phyloP scores from a whole-genome alignment of 179 eudicot species.

The Drosera spatulata region DNA sequence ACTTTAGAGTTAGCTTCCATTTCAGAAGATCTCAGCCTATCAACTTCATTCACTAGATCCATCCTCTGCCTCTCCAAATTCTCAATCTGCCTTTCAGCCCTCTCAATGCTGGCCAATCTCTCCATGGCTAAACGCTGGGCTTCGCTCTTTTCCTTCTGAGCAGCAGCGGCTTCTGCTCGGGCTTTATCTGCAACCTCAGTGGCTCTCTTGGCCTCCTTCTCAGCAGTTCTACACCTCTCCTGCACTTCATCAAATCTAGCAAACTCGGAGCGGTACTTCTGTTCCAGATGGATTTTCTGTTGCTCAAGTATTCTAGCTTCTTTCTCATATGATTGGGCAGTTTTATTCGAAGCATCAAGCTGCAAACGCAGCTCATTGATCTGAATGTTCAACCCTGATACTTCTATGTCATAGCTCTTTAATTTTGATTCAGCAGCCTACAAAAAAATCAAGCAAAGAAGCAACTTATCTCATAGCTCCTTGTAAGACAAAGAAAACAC shows the following conservation, averaged over 20 bases:
- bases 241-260: conserved; percentile 69
- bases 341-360: conserved; percentile 46
- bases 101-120: conserved; percentile 66
- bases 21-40: conserved; percentile 47
- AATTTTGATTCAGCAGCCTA: conserved; percentile 88
- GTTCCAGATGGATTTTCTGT: conserved; percentile 64
- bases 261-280: conserved; percentile 66
- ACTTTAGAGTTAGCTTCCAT: conserved; percentile 66
- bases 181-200: conserved; percentile 79
- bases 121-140: conserved; percentile 62
- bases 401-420: conserved; percentile 50
- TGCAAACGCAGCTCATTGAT: conserved; percentile 53
- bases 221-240: conserved; percentile 72
- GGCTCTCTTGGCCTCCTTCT: conserved; percentile 82
- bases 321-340: conserved; percentile 65
- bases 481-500: too few species aligned
- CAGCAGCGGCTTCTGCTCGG: conserved; percentile 57
- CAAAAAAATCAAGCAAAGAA: not conserved
- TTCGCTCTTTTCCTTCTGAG: conserved; percentile 66
- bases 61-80: conserved; percentile 43
- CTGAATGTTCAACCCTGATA: conserved; percentile 34
- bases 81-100: conserved; percentile 65
- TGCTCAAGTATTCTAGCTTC: conserved; percentile 74
- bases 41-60: conserved; percentile 41
- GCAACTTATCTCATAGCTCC: too few species aligned